Percentiles rank a stretch among this genome's conserved stretches.
phyloP scores from a whole-genome alignment of 176 grass and related monocot genomes.

The maize (Zea mays) region DNA sequence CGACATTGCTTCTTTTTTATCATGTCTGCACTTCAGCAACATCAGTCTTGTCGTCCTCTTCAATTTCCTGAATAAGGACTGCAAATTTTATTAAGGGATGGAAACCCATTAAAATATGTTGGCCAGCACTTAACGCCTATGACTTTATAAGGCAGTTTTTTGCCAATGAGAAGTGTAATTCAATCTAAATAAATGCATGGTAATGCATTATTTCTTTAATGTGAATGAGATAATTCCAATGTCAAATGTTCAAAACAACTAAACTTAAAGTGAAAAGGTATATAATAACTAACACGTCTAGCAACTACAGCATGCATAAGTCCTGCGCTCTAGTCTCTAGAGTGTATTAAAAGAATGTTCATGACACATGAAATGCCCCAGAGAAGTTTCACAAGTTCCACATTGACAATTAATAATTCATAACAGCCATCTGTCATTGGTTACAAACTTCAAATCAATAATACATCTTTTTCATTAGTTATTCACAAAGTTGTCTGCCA shows the following conservation, averaged over 20 bases:
- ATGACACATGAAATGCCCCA: background rate
- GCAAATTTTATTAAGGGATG: constrained; percentile 31
- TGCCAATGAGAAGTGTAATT: background rate
- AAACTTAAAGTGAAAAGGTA: background rate
- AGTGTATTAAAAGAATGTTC: background rate
- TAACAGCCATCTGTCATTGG: background rate
- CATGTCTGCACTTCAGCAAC: constrained; percentile 43
- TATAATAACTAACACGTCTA: background rate
- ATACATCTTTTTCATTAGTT: background rate
- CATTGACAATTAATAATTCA: background rate
- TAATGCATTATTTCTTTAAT: background rate
- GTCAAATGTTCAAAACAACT: background rate
- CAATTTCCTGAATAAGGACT: constrained; percentile 96
- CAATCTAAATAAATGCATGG: background rate
- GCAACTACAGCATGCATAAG: background rate
- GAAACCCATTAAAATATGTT: background rate
- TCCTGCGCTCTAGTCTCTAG: background rate
- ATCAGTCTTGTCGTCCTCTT: constrained; percentile 70
- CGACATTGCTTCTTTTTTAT: constrained; percentile 51
- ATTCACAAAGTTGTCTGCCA: background rate
- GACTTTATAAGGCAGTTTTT: too few relatives aligned
- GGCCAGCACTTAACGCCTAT: too few relatives aligned
- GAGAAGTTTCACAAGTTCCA: background rate
- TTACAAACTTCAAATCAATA: background rate
- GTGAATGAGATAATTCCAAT: background rate